Conservation (phyloP, 306 rosid species). For the Prunus campanulata region DNA sequence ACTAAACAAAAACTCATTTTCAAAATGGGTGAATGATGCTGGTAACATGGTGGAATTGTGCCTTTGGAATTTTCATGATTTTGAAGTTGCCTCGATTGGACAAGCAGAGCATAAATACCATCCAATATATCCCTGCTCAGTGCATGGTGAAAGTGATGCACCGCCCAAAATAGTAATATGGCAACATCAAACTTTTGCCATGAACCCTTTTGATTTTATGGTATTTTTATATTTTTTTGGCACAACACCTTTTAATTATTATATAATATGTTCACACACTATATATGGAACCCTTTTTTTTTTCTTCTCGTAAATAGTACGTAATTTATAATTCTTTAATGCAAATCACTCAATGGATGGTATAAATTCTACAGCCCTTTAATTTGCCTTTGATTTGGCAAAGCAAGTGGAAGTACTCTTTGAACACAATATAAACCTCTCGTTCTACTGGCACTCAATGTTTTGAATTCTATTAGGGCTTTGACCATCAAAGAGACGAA, state of each 20-base stretch:
- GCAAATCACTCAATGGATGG: constrained; percentile 8
- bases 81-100: constrained; percentile 56
- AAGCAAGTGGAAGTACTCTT: not conserved
- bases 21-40: not conserved
- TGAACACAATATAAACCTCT: not conserved
- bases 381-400: not conserved
- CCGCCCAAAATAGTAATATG: constrained; percentile 58
- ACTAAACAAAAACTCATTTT: not conserved
- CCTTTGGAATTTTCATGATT: constrained; percentile 42
- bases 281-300: not conserved
- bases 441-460: not conserved
- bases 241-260: constrained; percentile 15
- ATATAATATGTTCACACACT: constrained; percentile 25
- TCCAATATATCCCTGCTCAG: constrained; percentile 40
- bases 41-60: constrained; percentile 22
- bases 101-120: constrained; percentile 54
- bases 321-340: not conserved
- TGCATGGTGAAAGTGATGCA: constrained; percentile 57
- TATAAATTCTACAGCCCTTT: constrained; percentile 4
- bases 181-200: constrained; percentile 54
- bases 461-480: not conserved
- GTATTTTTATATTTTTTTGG: constrained; percentile 20
- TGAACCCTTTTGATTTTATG: constrained; percentile 18
- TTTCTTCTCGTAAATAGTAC: constrained; percentile 14
- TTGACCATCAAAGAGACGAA: not conserved